Base-by-base conservation (phyloP, 2,329 filamentous ascomycete genomes). In the Cordyceps farinosa region DNA sequence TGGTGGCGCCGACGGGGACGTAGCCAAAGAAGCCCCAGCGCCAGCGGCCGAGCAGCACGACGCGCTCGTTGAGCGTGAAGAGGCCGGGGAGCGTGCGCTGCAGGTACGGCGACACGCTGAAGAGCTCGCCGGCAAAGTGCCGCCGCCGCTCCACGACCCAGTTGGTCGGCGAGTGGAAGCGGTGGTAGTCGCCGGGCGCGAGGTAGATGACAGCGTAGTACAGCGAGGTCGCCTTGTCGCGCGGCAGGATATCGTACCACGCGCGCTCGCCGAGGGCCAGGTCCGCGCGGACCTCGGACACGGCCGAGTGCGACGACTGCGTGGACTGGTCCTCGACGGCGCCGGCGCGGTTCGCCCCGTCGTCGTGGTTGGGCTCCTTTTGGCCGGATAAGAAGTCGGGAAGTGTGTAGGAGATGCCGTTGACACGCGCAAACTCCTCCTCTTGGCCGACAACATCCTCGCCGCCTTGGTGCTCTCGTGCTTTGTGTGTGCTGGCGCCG, bases 71-170 rank as follows among this genome's bases (percentile, higher is more conserved):
- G 27, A 99, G 82, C 0, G 94, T 97, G 79, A 99, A 99, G 1
- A 99, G 86, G 2, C 94, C 94, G 0, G 95, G 95, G 0, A 99
- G 83, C 0, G 91, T 96, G 67, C 91, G 89, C 75, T 97, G 93
- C 13, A 99, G 84, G 76, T 97, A 99, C 0, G 95, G 95, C 0
- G 92, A 96, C 5, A 99, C 95, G 61, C 90, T 94, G 81, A 91
- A 99, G 9, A 99, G 83, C 76, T 99, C 96, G 64, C 95, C 95
- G 0, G 95, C 93, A 73, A 99, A 99, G 79, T 99, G 95, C n/a
- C 95, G 90, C 50, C 96, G 88, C 67, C 88, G 88, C 77, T 97
- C 91, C 40, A 95, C 95, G 17, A 99, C 92, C 95, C 95, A 99
- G 69, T 91, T 90, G 2, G 92, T 89, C 0, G 95, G 95, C 1